Percentiles rank a stretch among this genome's conserved stretches.
These are phyloP conservation scores for Syncephalastrum monosporum DNA, from an alignment of 371 early-diverging fungal genomes.

Conservation along the genomic window DNA sequence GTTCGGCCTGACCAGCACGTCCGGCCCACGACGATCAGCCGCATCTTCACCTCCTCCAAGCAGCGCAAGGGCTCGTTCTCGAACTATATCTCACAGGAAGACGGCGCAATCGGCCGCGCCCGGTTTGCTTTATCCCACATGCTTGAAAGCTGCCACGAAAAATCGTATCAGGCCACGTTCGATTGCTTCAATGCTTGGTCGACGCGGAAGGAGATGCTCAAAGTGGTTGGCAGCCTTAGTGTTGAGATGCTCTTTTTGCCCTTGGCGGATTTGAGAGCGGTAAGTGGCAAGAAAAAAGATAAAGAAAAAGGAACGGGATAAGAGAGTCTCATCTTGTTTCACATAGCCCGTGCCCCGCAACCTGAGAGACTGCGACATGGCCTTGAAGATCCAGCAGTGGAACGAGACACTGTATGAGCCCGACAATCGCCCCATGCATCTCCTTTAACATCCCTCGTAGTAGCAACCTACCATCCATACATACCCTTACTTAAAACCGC, in stretches of 20 bases:
- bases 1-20: slow-evolving; percentile 47
- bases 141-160: slow-evolving; percentile 39
- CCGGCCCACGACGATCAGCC: slow-evolving; percentile 19
- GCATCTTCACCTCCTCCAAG: slow-evolving; percentile 28
- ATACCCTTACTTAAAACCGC: too few species aligned
- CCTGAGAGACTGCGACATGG: slow-evolving; percentile 43
- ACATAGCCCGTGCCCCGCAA: slow-evolving; percentile 33
- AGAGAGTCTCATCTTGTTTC: not conserved
- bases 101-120: slow-evolving; percentile 47
- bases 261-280: slow-evolving; percentile 26
- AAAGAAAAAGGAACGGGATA: not conserved
- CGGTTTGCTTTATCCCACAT: slow-evolving; percentile 44
- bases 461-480: too few species aligned
- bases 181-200: slow-evolving; percentile 51
- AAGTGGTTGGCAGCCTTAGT: slow-evolving; percentile 38
- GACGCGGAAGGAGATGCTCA: slow-evolving; percentile 30
- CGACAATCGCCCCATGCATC: too few species aligned
- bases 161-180: slow-evolving; percentile 32
- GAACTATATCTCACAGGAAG: slow-evolving; percentile 39
- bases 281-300: slow-evolving; percentile 10
- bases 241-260: slow-evolving; percentile 43
- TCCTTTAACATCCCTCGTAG: too few species aligned
- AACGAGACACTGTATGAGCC: slow-evolving; percentile 25
- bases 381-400: slow-evolving; percentile 44
- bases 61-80: slow-evolving; percentile 41